These are phyloP conservation scores for Monascus purpureus DNA, from an alignment of 495 filamentous ascomycete genomes.

Conservation along the genomic window DNA sequence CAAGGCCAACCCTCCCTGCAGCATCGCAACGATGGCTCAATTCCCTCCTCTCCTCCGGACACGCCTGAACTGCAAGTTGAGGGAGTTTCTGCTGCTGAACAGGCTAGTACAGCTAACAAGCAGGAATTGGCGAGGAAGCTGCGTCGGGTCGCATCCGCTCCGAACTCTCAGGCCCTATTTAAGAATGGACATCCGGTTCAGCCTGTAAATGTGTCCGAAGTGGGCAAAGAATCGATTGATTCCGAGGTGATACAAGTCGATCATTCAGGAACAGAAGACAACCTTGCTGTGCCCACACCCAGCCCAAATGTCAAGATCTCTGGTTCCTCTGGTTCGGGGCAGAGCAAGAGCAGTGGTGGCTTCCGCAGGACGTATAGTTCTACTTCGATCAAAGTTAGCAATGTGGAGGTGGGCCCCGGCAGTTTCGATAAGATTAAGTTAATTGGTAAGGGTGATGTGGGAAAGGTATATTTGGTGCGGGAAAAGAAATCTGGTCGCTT, in stretches of 20 bases:
- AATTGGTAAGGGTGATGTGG: constrained; percentile 96
- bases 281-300: constrained; percentile 33
- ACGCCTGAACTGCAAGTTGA: constrained; percentile 66
- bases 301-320: too few species aligned
- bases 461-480: constrained; percentile 92
- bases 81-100: constrained; percentile 56
- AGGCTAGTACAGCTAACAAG: constrained; percentile 68
- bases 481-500: constrained; percentile 93
- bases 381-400: constrained; percentile 94
- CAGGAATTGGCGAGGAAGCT: constrained; percentile 88
- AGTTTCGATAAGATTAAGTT: constrained; percentile 99
- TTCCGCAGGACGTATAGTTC: constrained; percentile 97
- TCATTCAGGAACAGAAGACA: constrained; percentile 26
- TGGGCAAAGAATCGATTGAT: constrained; percentile 55
- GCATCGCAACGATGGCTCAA: constrained; percentile 87
- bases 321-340: too few species aligned
- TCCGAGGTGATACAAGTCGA: constrained; percentile 46
- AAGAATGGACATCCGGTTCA: constrained; percentile 47
- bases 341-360: constrained; percentile 44
- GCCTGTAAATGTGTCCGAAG: constrained; percentile 65
- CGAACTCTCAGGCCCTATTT: constrained; percentile 93
- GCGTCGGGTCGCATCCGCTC: constrained; percentile 85
- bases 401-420: constrained; percentile 87
- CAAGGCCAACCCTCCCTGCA: constrained; percentile 86
- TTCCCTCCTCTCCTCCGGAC: constrained; percentile 93